A percentile compares a stretch with the other conserved stretches of the same genome.
Evolutionary conservation across 306 rosid genomes (phyloP).

Genomic region (Erythrophleum fordii): DNA sequence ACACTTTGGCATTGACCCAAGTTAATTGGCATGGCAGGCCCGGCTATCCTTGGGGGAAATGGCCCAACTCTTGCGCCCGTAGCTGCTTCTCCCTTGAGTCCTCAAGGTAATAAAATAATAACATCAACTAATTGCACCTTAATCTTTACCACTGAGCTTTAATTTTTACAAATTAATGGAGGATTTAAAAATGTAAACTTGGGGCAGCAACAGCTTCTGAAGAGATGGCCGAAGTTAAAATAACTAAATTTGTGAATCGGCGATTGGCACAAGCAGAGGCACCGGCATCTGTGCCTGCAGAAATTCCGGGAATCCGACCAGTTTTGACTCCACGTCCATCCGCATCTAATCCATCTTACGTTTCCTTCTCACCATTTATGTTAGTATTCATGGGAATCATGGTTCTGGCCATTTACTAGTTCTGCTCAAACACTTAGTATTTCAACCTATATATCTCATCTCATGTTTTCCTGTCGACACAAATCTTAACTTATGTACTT

Average conservation of each 20-base stretch:
- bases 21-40: constrained; percentile 64
- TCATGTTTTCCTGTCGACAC: no score
- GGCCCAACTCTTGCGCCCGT: constrained; percentile 39
- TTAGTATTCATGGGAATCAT: constrained; percentile 12
- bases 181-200: not conserved
- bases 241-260: constrained; percentile 4
- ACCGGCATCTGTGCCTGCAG: constrained; percentile 25
- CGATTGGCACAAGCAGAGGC: not conserved
- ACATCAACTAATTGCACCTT: no score
- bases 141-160: not conserved
- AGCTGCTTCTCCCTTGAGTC: constrained; percentile 54
- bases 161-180: no score
- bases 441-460: no score
- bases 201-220: constrained; percentile 42
- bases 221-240: constrained; percentile 23
- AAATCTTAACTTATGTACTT: not conserved
- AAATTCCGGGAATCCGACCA: constrained; percentile 34
- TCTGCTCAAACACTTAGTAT: not conserved
- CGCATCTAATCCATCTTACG: constrained; percentile 22
- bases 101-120: constrained; percentile 50
- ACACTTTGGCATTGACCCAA: no score
- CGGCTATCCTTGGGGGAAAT: constrained; percentile 40
- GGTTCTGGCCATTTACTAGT: not conserved
- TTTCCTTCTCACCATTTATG: constrained; percentile 14
- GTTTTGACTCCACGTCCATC: constrained; percentile 21